A percentile compares a stretch with the other conserved stretches of the same genome.
Evolutionary conservation across 1,139 yeast species (phyloP).

Genomic region (Candida tetrigidarum): DNA sequence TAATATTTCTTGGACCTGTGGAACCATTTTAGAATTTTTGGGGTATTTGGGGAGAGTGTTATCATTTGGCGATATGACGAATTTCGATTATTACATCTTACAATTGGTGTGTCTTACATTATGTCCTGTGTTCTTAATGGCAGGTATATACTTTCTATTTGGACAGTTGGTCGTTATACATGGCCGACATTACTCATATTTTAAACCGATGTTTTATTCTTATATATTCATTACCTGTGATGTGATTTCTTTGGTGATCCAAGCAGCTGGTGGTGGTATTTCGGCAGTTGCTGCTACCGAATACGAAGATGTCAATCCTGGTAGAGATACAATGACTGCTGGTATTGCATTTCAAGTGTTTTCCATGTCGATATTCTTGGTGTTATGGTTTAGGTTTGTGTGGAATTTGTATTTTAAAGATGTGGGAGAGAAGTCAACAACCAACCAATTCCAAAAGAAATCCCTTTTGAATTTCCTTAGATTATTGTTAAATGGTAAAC

Average conservation of each 20-base stretch:
- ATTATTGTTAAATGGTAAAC: constrained; percentile 26
- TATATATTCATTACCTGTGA: constrained; percentile 69
- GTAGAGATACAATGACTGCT: constrained; percentile 77
- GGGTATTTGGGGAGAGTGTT: constrained; percentile 73
- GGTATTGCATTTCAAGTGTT: constrained; percentile 81
- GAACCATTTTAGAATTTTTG: constrained; percentile 40
- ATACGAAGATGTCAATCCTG: constrained; percentile 43
- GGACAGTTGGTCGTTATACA: constrained; percentile 73
- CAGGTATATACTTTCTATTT: constrained; percentile 75
- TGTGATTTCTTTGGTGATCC: constrained; percentile 66
- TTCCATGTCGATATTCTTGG: constrained; percentile 67
- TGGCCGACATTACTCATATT: constrained; percentile 60
- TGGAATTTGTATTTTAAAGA: constrained; percentile 41
- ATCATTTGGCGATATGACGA: constrained; percentile 46
- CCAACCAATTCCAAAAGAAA: constrained; percentile 4
- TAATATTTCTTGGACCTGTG: constrained; percentile 34
- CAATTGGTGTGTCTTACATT: constrained; percentile 74
- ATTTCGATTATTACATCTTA: constrained; percentile 52
- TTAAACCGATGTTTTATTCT: constrained; percentile 77
- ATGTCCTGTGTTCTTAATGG: constrained; percentile 90
- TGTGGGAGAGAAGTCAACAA: constrained; percentile 3
- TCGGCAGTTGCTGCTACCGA: constrained; percentile 57
- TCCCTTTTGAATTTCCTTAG: constrained; percentile 23
- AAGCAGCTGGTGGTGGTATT: constrained; percentile 83
- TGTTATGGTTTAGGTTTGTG: constrained; percentile 57